Evolutionary conservation across 2,329 filamentous ascomycete species (phyloP), one percentile per base, ranked within the genome.

Genomic region (Dothideomycetes sp.): DNA sequence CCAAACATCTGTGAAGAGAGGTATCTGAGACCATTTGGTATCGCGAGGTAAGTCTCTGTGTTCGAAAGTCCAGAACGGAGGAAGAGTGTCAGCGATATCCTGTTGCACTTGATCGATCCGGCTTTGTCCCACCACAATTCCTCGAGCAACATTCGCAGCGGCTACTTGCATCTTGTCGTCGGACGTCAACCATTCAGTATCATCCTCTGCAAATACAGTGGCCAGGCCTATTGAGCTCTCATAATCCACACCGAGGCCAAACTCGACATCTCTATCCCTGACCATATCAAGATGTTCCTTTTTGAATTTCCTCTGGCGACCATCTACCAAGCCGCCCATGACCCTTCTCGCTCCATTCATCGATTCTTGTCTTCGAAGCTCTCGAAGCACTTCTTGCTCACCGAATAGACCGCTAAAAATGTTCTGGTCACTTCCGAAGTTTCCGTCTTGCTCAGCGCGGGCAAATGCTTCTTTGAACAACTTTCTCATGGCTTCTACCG

Each of bases 361-460:
- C 60, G 28, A 33, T n/a, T 28, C 3, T n/a, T 16, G 38, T 25
- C 29, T 61, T n/a, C 52, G 16, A 3, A 48, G 47, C 41, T 56
- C 52, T 12, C 53, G 51, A 45, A 51, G 55, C 12, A 56, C 39
- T 44, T 54, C 51, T 37, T 57, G 53, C 19, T 57, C 49, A 17
- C 54, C 55, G 23, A 53, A 53, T 9, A 59, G 50, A 25, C 54
- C 48, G 19, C 45, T 47, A 36, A 55, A 50, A 13, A 58, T 52
- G 40, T 61, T 52, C 47, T 69, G 61, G 44, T 70, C 49, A 18
- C 46, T 49, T 13, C 65, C 50, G 29, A 55, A 41, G 45, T 53
- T 52, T n/a, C 41, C 36, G 25, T 54, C 49, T 15, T 45, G 19
- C 8, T 48, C 35, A 4, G 48, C 56, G 17, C 59, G 58, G 29